Percentiles rank a stretch among this genome's conserved stretches.
phyloP scores from a whole-genome alignment of 108 stramenopile genomes.

The Nitzschia sp. region DNA sequence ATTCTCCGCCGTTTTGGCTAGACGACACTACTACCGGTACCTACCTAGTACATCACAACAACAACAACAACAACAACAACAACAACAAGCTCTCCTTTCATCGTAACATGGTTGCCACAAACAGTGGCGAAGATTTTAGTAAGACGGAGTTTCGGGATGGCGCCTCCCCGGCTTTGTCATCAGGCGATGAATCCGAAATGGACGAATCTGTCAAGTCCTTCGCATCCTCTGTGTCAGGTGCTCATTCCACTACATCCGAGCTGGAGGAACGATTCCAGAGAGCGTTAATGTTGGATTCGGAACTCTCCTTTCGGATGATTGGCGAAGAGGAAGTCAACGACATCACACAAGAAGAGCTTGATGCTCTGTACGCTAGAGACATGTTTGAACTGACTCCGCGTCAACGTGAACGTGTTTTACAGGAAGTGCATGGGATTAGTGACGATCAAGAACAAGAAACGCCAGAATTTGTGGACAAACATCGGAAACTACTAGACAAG shows the following conservation, averaged over 20 bases:
- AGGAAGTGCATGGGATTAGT: constrained; percentile 25
- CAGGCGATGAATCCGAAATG: background rate
- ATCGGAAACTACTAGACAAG: constrained; percentile 9
- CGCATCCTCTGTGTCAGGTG: background rate
- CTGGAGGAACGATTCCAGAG: constrained; percentile 11
- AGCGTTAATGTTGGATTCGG: background rate
- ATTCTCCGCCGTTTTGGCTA: too few species aligned
- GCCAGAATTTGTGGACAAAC: constrained; percentile 13
- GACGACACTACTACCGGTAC: too few species aligned
- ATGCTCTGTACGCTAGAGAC: constrained; percentile 21
- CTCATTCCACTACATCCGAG: background rate
- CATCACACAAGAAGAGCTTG: constrained; percentile 19
- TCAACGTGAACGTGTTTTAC: constrained; percentile 14
- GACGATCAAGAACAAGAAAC: constrained; percentile 9
- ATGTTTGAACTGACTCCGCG: constrained; percentile 9
- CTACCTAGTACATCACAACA: too few species aligned
- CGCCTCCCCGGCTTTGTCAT: background rate
- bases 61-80: too few species aligned
- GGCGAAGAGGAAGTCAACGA: constrained; percentile 6
- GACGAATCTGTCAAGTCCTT: constrained; percentile 2
- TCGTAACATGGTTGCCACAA: too few species aligned
- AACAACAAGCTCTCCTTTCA: too few species aligned
- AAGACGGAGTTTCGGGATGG: background rate
- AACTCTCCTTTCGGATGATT: background rate
- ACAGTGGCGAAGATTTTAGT: too few species aligned